Percentiles rank a stretch among this genome's conserved stretches.
These are phyloP conservation scores for Epipyxis sp. DNA, from an alignment of 108 stramenopile species.

Conservation along the genomic window DNA sequence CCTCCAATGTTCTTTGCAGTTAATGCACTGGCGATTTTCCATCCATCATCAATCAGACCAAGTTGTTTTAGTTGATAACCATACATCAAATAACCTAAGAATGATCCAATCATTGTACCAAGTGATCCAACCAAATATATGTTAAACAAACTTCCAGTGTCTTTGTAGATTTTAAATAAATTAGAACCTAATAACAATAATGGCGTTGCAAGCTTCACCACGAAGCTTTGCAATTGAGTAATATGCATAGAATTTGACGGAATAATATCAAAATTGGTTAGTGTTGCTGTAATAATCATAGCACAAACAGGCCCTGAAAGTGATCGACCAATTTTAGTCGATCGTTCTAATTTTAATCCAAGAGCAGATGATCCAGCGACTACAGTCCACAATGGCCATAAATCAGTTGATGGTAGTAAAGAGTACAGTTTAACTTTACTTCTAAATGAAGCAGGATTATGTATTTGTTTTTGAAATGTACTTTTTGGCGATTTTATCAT, in stretches of 20 bases:
- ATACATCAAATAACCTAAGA: background rate
- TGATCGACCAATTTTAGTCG: background rate
- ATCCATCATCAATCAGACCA: background rate
- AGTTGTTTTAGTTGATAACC: background rate
- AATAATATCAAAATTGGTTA: slow-evolving; percentile 24
- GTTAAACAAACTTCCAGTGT: slow-evolving; percentile 19
- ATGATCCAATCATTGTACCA: slow-evolving; percentile 27
- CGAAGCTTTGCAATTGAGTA: slow-evolving; percentile 19
- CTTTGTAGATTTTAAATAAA: slow-evolving; percentile 7
- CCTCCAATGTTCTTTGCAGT: slow-evolving; percentile 38
- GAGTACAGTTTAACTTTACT: background rate
- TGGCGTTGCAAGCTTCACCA: slow-evolving; percentile 37
- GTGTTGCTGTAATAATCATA: slow-evolving; percentile 25
- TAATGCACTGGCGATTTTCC: slow-evolving; percentile 14
- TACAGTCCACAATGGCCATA: slow-evolving; percentile 23
- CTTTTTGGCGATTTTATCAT: no score
- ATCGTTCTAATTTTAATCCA: slow-evolving; percentile 25
- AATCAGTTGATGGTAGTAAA: background rate
- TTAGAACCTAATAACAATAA: slow-evolving; percentile 31
- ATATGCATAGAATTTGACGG: background rate
- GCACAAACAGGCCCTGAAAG: slow-evolving; percentile 32
- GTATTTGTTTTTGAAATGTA: no score
- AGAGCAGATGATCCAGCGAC: slow-evolving; percentile 18
- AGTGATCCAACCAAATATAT: slow-evolving; percentile 4
- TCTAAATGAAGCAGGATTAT: no score